Evolutionary conservation across 2,329 filamentous ascomycete species (phyloP), one percentile per base, ranked within the genome.

Genomic region (Daldinia eschscholtzii): DNA sequence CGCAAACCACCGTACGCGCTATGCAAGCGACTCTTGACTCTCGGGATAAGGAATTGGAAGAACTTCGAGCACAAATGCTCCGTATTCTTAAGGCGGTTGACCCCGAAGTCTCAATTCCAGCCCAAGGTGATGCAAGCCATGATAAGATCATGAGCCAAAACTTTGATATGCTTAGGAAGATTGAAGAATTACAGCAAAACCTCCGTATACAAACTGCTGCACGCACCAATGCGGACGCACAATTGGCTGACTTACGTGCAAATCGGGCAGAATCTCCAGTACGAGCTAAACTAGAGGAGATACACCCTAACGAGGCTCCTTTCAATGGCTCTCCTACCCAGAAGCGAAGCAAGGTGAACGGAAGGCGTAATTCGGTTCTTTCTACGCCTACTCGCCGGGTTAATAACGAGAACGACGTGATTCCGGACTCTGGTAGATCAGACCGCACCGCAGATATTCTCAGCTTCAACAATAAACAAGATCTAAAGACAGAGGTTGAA

Each of bases 131-230:
- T 62, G 83, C 81, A 6, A 78, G 78, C 33, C 82, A 81, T 84
- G 93, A 89, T 84, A 94, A 81, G 84, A 87, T 80, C 81, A 89
- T 80, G 86, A 92, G 86, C 84, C 91, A 83, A 84, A 93, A 84
- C 81, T 97, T 97, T 68, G 91, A 97, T 75, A 85, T 98, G 48
- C 93, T 93, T 12, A 90, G 93, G 72, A 93, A 96, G 78, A 87
- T 98, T 6, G 93, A 98, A 75, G 89, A 93, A 60, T 86, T 94
- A n/a, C 94, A 97, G 75, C 92, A 95, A 76, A 94, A 94, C 67
- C 86, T 98, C 33, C 90, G 93, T 26, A 88, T 97, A 23, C 93
- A 96, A 62, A 91, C 90, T 13, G 93, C 96, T 71, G 93, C 91
- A 55, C 91, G 93, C 70, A 85, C 87, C 33, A 93, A 93, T 73